A percentile compares a stretch with the other conserved stretches of the same genome.
These are phyloP conservation scores for Cordyceps pruinosa DNA, from an alignment of 2,329 filamentous ascomycete species.

Conservation along the genomic window DNA sequence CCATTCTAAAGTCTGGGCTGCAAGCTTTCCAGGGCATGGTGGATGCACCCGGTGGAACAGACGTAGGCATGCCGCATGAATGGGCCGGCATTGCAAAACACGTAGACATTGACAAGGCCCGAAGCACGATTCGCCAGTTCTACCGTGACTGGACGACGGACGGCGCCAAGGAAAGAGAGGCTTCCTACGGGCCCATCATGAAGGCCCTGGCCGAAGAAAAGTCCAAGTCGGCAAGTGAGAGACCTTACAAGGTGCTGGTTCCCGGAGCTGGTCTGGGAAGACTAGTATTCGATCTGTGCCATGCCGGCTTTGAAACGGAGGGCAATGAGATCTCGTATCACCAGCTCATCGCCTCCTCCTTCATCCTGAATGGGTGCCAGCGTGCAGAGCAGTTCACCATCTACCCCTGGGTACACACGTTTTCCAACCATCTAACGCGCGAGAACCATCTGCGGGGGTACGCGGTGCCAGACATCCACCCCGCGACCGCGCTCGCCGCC, in stretches of 20 bases:
- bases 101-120: slow-evolving; percentile 79
- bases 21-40: slow-evolving; percentile 55
- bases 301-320: slow-evolving; percentile 65
- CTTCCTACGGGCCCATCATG: slow-evolving; percentile 70
- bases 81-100: slow-evolving; percentile 67
- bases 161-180: slow-evolving; percentile 65
- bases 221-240: slow-evolving; percentile 21
- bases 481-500: slow-evolving; percentile 45
- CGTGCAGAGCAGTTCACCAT: slow-evolving; percentile 59
- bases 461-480: slow-evolving; percentile 73
- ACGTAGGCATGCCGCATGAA: slow-evolving; percentile 45
- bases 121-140: slow-evolving; percentile 87
- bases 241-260: slow-evolving; percentile 62
- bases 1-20: slow-evolving; percentile 66
- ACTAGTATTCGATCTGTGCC: slow-evolving; percentile 80
- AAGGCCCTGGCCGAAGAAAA: slow-evolving; percentile 51
- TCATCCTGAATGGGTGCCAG: slow-evolving; percentile 63
- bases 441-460: slow-evolving; percentile 69
- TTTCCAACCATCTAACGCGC: slow-evolving; percentile 76
- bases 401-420: slow-evolving; percentile 79
- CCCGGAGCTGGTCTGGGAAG: slow-evolving; percentile 86
- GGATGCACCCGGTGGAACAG: slow-evolving; percentile 29
- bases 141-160: slow-evolving; percentile 90
- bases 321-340: slow-evolving; percentile 98
- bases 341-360: slow-evolving; percentile 78